Evolutionary conservation across 1,284 basidiomycete genomes (phyloP), one percentile per base, ranked within the genome.

Genomic region (Puccinia horiana): DNA sequence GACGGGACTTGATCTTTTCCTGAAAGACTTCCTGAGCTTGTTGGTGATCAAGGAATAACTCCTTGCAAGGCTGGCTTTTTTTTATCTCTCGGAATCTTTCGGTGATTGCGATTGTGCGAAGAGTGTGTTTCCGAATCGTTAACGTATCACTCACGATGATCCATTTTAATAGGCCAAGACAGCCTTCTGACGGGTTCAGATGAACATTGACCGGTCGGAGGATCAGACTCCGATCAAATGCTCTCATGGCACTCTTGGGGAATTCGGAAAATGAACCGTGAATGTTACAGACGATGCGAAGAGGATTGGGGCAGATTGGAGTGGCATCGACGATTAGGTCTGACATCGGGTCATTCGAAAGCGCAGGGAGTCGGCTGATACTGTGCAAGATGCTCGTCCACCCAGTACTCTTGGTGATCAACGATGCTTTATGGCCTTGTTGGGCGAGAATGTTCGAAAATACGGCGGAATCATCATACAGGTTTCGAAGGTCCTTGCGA

Each of bases 181-280:
- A 82, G 14, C 81, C 81, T 42, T 82, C 81, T 26, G 81, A 76
- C 23, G 81, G 81, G 63, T 82, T 44, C 0, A 76, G 52, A 49
- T 58, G 44, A 16, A 67, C 56, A 54, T 82, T 74, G 6, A 82
- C 81, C 12, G 81, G 81, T 42, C 81, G 56, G 35, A 82, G 74
- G 32, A 82, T 69, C 18, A 82, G 65, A 11, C 42, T 72, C 18
- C 81, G 73, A 69, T 82, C 81, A 40, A 82, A 82, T 40, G 81
- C 81, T 69, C 74, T 74, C n/a, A 35, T 20, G 29, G 37, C n/a
- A 16, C 47, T 76, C 20, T 69, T 76, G 29, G 81, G 73, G 49
- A 82, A 82, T 76, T 82, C 73, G 1, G 81, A 65, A 44, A 82
- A 82, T 12, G 81, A 63, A 12, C 81, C 81, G 32, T 82, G 81